phyloP scores from a whole-genome alignment of 2,329 filamentous ascomycete species.

The Elsinoe fawcettii region DNA sequence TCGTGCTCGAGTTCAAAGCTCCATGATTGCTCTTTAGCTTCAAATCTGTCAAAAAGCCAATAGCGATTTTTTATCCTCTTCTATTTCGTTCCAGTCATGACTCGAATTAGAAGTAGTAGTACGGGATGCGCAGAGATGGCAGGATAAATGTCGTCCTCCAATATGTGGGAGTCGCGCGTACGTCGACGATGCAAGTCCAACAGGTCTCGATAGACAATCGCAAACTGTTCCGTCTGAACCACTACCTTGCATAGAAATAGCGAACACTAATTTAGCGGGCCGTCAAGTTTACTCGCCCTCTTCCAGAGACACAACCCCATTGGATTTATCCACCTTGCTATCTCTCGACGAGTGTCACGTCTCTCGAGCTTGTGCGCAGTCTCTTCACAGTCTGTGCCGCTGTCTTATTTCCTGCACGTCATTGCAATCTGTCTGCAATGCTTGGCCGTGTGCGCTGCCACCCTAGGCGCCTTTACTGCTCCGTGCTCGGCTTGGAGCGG shows the following conservation, averaged over 20 bases:
- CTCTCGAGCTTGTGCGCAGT: not conserved
- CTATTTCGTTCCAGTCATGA: not conserved
- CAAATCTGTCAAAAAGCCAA: slow-evolving; percentile 11
- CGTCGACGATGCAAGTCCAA: not conserved
- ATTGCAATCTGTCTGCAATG: slow-evolving; percentile 6
- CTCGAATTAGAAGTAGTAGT: not conserved
- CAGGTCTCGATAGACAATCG: not conserved
- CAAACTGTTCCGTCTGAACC: not conserved
- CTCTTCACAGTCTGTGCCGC: not conserved
- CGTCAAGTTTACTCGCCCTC: not conserved
- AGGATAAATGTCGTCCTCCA: not conserved
- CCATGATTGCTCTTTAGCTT: slow-evolving; percentile 12
- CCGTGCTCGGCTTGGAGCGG: not conserved
- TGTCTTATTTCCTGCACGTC: not conserved
- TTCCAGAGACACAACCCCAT: not conserved
- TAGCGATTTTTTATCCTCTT: slow-evolving; percentile 3
- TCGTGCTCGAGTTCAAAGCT: not conserved
- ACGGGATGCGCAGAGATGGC: not conserved
- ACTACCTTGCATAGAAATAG: slow-evolving; percentile 2
- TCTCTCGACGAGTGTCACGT: not conserved
- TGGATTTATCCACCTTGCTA: not conserved
- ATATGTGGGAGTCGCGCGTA: not conserved
- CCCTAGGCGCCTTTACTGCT: slow-evolving; percentile 3
- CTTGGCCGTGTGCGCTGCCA: slow-evolving; percentile 7
- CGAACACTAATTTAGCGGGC: slow-evolving; percentile 1